Percentiles rank a stretch among this genome's conserved stretches.
These are phyloP conservation scores for Capsicum rhomboideum DNA, from an alignment of 257 asterid species.

Conservation along the genomic window DNA sequence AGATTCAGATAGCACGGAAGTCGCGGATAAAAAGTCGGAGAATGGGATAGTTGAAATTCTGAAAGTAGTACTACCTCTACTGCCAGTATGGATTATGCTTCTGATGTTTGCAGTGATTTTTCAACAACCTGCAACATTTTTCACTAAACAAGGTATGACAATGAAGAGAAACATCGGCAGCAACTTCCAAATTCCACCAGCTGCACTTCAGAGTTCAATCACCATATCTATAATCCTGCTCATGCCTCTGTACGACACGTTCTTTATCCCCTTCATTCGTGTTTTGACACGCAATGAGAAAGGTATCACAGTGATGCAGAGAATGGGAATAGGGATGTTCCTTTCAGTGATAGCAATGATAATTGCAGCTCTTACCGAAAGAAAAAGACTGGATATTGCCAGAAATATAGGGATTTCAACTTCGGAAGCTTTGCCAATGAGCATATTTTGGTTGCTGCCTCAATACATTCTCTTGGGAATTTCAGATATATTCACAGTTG, in stretches of 20 bases:
- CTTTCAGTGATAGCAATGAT: conserved; percentile 76
- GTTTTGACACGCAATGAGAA: conserved; percentile 44
- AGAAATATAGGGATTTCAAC: not conserved
- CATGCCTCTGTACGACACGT: conserved; percentile 71
- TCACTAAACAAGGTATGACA: conserved; percentile 95
- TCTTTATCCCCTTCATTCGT: conserved; percentile 61
- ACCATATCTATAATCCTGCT: conserved; percentile 61
- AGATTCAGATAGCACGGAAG: conserved; percentile 10
- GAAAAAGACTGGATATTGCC: conserved; percentile 35
- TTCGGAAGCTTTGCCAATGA: conserved; percentile 31
- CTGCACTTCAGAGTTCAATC: conserved; percentile 92
- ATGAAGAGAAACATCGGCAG: conserved; percentile 60
- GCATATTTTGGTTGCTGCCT: conserved; percentile 85
- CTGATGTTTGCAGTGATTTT: conserved; percentile 83
- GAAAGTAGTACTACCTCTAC: conserved; percentile 38
- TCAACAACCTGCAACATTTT: conserved; percentile 90
- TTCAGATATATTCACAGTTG: conserved; percentile 90
- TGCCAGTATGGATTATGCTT: conserved; percentile 81
- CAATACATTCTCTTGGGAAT: conserved; percentile 79
- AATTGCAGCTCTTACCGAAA: conserved; percentile 66
- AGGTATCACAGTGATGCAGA: conserved; percentile 69
- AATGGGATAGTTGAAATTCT: conserved; percentile 23
- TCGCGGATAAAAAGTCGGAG: conserved; percentile 1
- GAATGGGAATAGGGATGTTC: conserved; percentile 89
- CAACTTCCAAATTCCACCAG: conserved; percentile 81